Evolutionary conservation across 2,329 filamentous ascomycete species (phyloP), one percentile per base, ranked within the genome.

Genomic region (Hypomyces rosellus): DNA sequence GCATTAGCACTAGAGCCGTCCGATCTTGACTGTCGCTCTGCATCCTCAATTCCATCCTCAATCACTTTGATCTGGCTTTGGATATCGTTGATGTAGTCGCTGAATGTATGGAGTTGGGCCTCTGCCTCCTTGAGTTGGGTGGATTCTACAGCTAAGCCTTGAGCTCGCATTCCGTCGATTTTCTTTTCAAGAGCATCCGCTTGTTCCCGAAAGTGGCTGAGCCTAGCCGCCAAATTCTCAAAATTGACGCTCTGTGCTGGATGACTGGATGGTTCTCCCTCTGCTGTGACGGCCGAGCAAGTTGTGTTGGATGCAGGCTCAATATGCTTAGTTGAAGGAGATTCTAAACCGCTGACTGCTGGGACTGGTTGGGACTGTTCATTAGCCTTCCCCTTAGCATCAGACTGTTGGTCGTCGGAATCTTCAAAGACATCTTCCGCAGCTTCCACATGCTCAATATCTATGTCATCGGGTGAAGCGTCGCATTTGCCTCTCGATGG

Each of bases 381-480:
- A 6, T n/a, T 48, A 2, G 41, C 20, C 15, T 45, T 49, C 12
- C 37, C 22, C 7, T 55, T 15, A 15, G 16, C 25, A 42, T 40
- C 40, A 34, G 36, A 39, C 15, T 47, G 51, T 33, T 60, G 58
- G 13, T 59, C 60, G 37, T 64, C 60, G 3, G 43, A 53, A 16
- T 62, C 63, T 3, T 62, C 59, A 6, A 59, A 54, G 6, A 56
- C 49, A 39, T 66, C 63, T 13, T 62, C 61, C 25, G 58, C 46
- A 5, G 42, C 56, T 34, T 65, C 64, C 15, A 64, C 20, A 40
- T 70, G 69, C 52, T 73, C 71, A 20, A 80, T 70, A 42, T 77
- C 67, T 45, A 80, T 77, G 49, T 80, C 75, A 2, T 78, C 76
- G 0, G 74, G 73, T 4, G 57, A 62, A 4, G 63, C 45, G 12